Percentiles rank a stretch among this genome's conserved stretches.
These are phyloP conservation scores for Trifolium pratense DNA, from an alignment of 306 rosid species.

Conservation along the genomic window DNA sequence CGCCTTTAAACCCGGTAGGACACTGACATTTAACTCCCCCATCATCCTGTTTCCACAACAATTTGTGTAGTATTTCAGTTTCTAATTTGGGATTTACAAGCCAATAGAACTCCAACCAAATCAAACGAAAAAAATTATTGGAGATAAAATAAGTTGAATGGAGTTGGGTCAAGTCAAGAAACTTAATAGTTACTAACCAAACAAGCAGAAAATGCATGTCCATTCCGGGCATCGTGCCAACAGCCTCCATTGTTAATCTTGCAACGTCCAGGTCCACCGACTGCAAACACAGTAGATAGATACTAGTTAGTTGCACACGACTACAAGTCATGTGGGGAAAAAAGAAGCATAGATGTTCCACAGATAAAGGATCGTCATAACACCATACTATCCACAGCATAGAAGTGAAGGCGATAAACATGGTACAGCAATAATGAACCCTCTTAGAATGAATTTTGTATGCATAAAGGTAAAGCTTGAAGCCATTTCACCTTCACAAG, in stretches of 20 bases:
- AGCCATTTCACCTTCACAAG: constrained; percentile 71
- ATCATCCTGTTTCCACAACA: constrained; percentile 64
- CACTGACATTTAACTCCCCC: constrained; percentile 81
- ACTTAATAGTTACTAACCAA: constrained; percentile 48
- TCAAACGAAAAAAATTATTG: not conserved
- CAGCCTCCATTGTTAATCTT: constrained; percentile 97
- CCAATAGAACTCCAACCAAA: constrained; percentile 21
- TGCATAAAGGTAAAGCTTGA: constrained; percentile 6
- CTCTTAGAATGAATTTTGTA: constrained; percentile 11
- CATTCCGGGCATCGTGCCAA: constrained; percentile 87
- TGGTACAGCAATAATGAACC: not conserved
- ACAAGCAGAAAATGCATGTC: constrained; percentile 90
- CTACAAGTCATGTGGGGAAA: not conserved
- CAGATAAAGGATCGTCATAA: constrained; percentile 12
- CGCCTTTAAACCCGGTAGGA: constrained; percentile 93
- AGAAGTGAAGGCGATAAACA: constrained; percentile 35
- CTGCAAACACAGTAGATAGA: constrained; percentile 59
- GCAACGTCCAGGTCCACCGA: constrained; percentile 91
- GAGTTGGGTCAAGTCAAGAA: constrained; percentile 8
- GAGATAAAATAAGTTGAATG: constrained; percentile 13
- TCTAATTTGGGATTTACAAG: constrained; percentile 33
- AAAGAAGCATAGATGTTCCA: constrained; percentile 11
- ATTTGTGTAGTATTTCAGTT: constrained; percentile 24
- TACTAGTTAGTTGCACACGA: constrained; percentile 25
- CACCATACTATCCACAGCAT: constrained; percentile 17